Conservation (phyloP, 257 asterid species). For the Solanum appendiculatum region DNA sequence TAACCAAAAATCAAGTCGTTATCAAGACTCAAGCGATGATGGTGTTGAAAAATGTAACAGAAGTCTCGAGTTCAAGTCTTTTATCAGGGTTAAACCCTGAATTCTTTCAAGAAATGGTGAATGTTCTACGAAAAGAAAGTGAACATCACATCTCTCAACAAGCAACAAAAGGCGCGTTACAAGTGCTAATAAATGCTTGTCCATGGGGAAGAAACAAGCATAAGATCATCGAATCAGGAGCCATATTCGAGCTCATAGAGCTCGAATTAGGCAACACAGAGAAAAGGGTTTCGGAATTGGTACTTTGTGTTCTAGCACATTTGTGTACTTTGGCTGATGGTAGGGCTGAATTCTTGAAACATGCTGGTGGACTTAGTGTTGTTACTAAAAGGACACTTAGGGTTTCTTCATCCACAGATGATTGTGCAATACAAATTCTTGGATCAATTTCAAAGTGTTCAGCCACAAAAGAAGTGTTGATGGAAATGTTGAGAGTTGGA, state of each 20-base stretch:
- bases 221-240: slow-evolving; percentile 31
- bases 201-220: slow-evolving; percentile 36
- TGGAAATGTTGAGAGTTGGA: slow-evolving; percentile 50
- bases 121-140: neutral
- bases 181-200: slow-evolving; percentile 23
- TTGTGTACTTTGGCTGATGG: slow-evolving; percentile 54
- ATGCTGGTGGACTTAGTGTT: slow-evolving; percentile 42
- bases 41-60: slow-evolving; percentile 9
- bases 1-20: neutral
- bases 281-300: slow-evolving; percentile 34
- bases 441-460: slow-evolving; percentile 31
- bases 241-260: slow-evolving; percentile 32
- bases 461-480: slow-evolving; percentile 27
- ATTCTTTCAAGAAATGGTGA: slow-evolving; percentile 9
- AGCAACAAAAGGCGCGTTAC: slow-evolving; percentile 24
- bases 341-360: slow-evolving; percentile 48
- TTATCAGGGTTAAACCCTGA: slow-evolving; percentile 21
- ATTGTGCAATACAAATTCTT: slow-evolving; percentile 36
- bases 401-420: slow-evolving; percentile 36
- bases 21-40: slow-evolving; percentile 23
- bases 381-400: slow-evolving; percentile 34
- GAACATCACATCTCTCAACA: neutral
- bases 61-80: neutral
- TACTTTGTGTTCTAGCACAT: slow-evolving; percentile 30
- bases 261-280: slow-evolving; percentile 21